Evolutionary conservation across 345 rosid species (phyloP), one percentile per base, ranked within the genome.

Genomic region (Nephelium lappaceum): DNA sequence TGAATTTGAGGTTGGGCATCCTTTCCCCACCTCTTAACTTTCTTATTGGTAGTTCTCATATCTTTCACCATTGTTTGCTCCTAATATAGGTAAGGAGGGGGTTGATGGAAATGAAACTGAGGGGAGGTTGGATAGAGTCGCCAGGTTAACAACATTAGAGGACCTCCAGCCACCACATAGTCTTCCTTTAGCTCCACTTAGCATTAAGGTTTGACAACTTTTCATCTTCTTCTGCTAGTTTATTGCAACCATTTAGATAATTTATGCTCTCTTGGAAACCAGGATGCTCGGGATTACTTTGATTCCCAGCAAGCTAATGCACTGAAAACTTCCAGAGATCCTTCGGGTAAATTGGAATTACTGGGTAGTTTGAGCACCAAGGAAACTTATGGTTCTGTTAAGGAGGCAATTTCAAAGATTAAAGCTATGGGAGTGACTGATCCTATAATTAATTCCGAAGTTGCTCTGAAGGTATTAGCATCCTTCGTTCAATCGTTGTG

Each of bases 221-320:
- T 72, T 77, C 43, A 45, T 73, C 51, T 23, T 65, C 36, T 83
- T 71, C 73, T 77, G 62, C 69, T 64, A 5, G 78, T 79, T 36
- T 58, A 63, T 81, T 73, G 58, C 51, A 67, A 27, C 72, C 69
- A 16, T 9, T 38, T 71, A 53, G 63, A 24, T 36, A 31, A 27
- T 39, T 42, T 78, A 45, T 72, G n/a, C 24, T 72, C 43, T 49
- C 11, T 73, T 77, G 51, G 36, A 81, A 83, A 83, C 80, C 85
- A 93, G 99, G 96, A 95, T 84, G 96, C 97, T 51, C 91, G 99
- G 73, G 99, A 95, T 70, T 95, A 95, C 86, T 95, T 95, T 80
- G 98, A 95, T 87, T 92, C 96, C 73, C 99, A 93, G 86, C 99
- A 92, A 90, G 96, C 81, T 74, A 90, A 81, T 79, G 88, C 93